Evolutionary conservation across 257 asterid genomes (phyloP), one percentile per base, ranked within the genome.

Genomic region (Solanum pinnatisectum): DNA sequence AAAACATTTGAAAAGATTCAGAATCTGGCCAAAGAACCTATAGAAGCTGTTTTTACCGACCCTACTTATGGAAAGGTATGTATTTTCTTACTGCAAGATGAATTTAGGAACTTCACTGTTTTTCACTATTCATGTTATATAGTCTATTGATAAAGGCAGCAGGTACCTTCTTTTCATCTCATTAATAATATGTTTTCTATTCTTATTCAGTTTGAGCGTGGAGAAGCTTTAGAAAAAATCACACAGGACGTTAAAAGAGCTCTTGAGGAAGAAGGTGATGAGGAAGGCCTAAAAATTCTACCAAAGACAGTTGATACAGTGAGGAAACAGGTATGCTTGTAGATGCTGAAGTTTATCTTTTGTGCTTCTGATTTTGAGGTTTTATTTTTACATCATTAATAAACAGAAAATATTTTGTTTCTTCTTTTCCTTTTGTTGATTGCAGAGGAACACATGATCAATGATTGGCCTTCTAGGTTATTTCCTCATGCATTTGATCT

Each of bases 31-130:
- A 95, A 97, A 92, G 96, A 94, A 87, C 98, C 98, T 52, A 93
- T 97, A 90, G 93, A 95, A 89, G 93, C 95, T 87, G 98, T 97
- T 88, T 97, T 97, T 91, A 92, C 98, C 14, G 98, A 97, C 90
- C 98, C 99, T 74, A 72, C 96, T 87, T 97, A 94, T 92, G 98
- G 99, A 92, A 97, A 97, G 99, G 99, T 97, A 88, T 67, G 40
- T 82, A 81, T 56, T 78, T 46, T 76, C 67, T 59, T 30, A 33
- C 25, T 59, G 63, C 9, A 36, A 76, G 44, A 52, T 83, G 73
- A 78, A 86, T 36, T n/a, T 84, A 22, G 14, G 39, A 27, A 59
- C 5, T 77, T 39, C 67, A 71, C n/a, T 86, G 11, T 74, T 59
- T 89, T 46, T 88, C 35, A 15, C 39, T 56, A 6, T 27, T 52